phyloP scores from a whole-genome alignment of 306 rosid species.

The Pyrus pyrifolia region DNA sequence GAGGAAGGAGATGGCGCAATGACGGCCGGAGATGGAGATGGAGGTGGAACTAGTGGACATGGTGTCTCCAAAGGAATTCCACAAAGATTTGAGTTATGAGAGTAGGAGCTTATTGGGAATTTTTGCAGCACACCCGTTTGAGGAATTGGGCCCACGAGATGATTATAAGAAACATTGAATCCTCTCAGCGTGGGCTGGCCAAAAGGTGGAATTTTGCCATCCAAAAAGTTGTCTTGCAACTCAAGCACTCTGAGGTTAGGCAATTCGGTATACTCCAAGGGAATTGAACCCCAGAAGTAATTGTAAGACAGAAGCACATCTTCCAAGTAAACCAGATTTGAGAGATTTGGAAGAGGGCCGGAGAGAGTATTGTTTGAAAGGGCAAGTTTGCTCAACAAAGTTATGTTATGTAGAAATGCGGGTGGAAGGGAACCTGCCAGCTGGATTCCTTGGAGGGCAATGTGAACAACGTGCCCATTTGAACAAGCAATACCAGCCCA shows the following conservation, averaged over 20 bases:
- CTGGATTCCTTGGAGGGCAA: conserved; percentile 41
- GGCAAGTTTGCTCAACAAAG: conserved; percentile 38
- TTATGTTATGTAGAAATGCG: conserved; percentile 34
- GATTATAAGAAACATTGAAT: conserved; percentile 57
- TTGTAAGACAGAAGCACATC: conserved; percentile 35
- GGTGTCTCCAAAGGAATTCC: conserved; percentile 43
- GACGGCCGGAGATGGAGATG: neutral
- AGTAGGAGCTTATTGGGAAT: conserved; percentile 40
- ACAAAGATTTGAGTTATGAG: conserved; percentile 48
- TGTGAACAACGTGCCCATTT: conserved; percentile 48
- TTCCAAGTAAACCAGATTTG: conserved; percentile 35
- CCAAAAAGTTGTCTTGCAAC: conserved; percentile 40
- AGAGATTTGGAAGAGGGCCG: conserved; percentile 45
- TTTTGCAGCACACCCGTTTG: conserved; percentile 37
- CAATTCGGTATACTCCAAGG: conserved; percentile 34
- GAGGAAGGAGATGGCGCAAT: neutral
- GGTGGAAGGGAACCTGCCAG: conserved; percentile 49
- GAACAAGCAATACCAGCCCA: conserved; percentile 61
- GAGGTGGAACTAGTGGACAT: conserved; percentile 29
- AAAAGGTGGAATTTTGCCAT: conserved; percentile 49
- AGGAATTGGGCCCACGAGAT: conserved; percentile 52
- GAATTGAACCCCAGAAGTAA: conserved; percentile 42
- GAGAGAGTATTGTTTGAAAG: conserved; percentile 49
- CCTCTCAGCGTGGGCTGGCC: conserved; percentile 40
- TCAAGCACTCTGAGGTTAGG: conserved; percentile 28